A percentile compares a stretch with the other conserved stretches of the same genome.
Evolutionary conservation across 305 asterid species (phyloP).

Genomic region (Ajuga reptans): DNA sequence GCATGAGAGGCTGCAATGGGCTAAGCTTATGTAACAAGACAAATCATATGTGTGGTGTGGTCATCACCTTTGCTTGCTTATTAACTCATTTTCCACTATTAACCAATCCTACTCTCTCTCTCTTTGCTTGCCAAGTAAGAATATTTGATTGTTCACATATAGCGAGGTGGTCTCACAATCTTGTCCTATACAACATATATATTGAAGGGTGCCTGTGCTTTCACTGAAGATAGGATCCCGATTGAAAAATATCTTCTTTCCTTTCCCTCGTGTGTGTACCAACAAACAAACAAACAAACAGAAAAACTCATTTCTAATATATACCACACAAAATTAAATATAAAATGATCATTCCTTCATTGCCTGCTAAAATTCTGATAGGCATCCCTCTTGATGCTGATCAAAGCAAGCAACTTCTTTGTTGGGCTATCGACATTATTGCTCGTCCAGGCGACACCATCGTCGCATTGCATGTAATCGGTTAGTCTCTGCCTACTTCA

Average conservation of each 20-base stretch:
- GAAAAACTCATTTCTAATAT: not conserved
- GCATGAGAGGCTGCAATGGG: slow-evolving; percentile 20
- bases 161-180: slow-evolving; percentile 27
- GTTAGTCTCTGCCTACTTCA: slow-evolving; percentile 24
- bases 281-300: not conserved
- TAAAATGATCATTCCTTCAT: slow-evolving; percentile 35
- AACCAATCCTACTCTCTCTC: not conserved
- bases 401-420: slow-evolving; percentile 48
- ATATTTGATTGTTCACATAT: slow-evolving; percentile 24
- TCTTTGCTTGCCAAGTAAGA: slow-evolving; percentile 55
- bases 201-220: slow-evolving; percentile 16
- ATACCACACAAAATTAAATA: not conserved
- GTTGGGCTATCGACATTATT: slow-evolving; percentile 46
- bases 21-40: slow-evolving; percentile 55
- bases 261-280: not conserved
- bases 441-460: slow-evolving; percentile 64
- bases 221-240: slow-evolving; percentile 16
- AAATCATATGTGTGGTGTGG: slow-evolving; percentile 33
- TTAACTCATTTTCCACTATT: slow-evolving; percentile 14
- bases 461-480: slow-evolving; percentile 59
- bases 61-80: slow-evolving; percentile 77
- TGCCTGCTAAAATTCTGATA: slow-evolving; percentile 49
- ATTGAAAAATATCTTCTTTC: slow-evolving; percentile 20
- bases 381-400: slow-evolving; percentile 56
- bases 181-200: slow-evolving; percentile 21